Evolutionary conservation across 2,329 filamentous ascomycete genomes (phyloP), one percentile per base, ranked within the genome.

Genomic region (Verticillium zaregamsianum): DNA sequence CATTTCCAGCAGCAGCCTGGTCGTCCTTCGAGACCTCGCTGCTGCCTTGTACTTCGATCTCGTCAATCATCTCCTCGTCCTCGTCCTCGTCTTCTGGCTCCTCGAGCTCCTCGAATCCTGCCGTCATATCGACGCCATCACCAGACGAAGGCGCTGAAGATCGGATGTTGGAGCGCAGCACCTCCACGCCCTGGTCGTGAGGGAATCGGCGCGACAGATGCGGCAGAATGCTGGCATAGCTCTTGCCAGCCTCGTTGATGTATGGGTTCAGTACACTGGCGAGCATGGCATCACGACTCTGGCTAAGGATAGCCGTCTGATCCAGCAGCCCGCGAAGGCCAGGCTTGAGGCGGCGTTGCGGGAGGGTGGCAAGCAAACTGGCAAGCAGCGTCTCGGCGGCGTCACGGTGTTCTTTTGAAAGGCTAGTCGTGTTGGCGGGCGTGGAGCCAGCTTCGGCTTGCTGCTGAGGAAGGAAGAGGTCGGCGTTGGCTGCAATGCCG

Each of bases 241-340:
- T 83, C 65, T 86, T 80, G 52, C 88, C 84, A 71, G 87, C 82
- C 69, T 85, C 79, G 69, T 87, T 80, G 65, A 86, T 77, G 73
- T 88, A 86, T 0, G 92, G 91, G 73, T 95, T 92, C 63, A 97
- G 79, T 14, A 96, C 87, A 72, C 92, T 94, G 6, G 92, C 87
- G 12, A 95, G 71, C 84, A 97, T 91, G 52, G 90, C 89, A 35
- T 88, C 80, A 70, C 87, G 88, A 72, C 89, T 82, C 63, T 83
- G 81, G 5, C 82, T 84, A 25, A 97, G 77, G 61, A 97, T 89
- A 23, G 92, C 90, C 3, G 91, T 91, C 66, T 91, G 90, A 70
- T 97, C 92, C 65, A 97, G 81, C 57, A 92, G 86, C 12, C 88
- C 85, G 59, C 94, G 88, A 23, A 92, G 72, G 2, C 90, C 85